Base-by-base conservation (phyloP, 352 stramenopile genomes). In the Phytophthora tentaculata region DNA sequence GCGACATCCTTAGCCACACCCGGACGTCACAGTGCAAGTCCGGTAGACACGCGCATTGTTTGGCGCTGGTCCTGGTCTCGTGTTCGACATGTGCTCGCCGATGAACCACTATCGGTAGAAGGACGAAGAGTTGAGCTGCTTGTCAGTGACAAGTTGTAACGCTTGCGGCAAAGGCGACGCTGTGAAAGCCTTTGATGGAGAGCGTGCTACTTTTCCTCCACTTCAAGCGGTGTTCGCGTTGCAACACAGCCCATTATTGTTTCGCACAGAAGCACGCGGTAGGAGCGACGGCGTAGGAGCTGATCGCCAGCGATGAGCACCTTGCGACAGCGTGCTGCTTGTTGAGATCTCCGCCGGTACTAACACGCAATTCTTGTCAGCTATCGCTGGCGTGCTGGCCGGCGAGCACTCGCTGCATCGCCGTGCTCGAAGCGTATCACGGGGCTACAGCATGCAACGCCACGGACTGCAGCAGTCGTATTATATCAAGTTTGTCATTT, bases 311-410 rank as follows among this genome's bases (percentile, higher is more conserved):
- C 52, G 60, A 67, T 56, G 51, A 55, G 44, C 16, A 29, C 19
- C 53, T 69, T 69, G 45, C 62, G 35, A 44, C 62, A 64, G 62
- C 45, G 26, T 35, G 22, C 47, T 64, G 32, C 45, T 63, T 22
- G 32, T 39, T 39, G 32, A 39, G 32, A 39, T 39, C 32, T 39
- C 32, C 32, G 32, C 32, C 12, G 32, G 8, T 39, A 39, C 8
- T 39, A 17, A 39, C 32, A 39, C 32, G 32, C 32, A 39, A 39
- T 39, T 39, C 32, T 39, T 39, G 32, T 39, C 32, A 39, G 32
- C 32, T 52, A 48, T 52, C 53, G 28, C 28, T 32, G 28, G 28
- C 28, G 28, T 32, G 28, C 28, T 32, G n/a, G n/a, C n/a, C n/a
- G n/a, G n/a, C n/a, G n/a, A n/a, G 9, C 28, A 32, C 28, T 32